These are phyloP conservation scores for Zygosaccharomyces pseudorouxii DNA, from an alignment of 805 yeast genomes.

Conservation along the genomic window DNA sequence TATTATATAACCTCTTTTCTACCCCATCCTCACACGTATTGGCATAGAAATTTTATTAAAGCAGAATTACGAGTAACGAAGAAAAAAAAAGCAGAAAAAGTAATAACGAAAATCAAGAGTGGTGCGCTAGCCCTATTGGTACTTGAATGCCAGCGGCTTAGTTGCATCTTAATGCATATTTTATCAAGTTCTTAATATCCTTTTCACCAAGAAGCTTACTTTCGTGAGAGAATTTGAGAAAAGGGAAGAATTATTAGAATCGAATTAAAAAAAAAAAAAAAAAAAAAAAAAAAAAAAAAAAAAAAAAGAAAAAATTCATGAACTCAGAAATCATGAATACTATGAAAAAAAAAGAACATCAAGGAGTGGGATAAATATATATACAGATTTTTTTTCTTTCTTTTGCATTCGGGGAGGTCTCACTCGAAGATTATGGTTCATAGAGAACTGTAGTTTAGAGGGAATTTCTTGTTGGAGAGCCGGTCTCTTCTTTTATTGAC, in stretches of 20 bases:
- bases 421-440: neutral
- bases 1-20: conserved; percentile 1
- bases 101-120: no score
- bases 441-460: conserved; percentile 13
- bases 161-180: neutral
- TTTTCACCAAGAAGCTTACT: neutral
- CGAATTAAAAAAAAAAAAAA: neutral
- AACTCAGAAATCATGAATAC: neutral
- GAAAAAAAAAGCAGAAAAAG: neutral
- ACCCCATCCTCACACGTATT: neutral
- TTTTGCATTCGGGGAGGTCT: neutral
- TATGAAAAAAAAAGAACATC: neutral
- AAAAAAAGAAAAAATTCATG: neutral
- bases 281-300: neutral
- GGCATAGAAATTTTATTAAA: neutral
- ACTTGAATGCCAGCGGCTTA: neutral
- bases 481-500: conserved; percentile 47
- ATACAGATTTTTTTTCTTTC: neutral
- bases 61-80: neutral
- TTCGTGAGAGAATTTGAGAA: neutral
- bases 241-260: neutral
- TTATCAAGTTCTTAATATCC: neutral
- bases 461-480: conserved; percentile 17
- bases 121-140: neutral
- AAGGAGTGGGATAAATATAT: neutral